These are phyloP conservation scores for Leccinum imitatum DNA, from an alignment of 768 basidiomycete genomes.

Conservation along the genomic window DNA sequence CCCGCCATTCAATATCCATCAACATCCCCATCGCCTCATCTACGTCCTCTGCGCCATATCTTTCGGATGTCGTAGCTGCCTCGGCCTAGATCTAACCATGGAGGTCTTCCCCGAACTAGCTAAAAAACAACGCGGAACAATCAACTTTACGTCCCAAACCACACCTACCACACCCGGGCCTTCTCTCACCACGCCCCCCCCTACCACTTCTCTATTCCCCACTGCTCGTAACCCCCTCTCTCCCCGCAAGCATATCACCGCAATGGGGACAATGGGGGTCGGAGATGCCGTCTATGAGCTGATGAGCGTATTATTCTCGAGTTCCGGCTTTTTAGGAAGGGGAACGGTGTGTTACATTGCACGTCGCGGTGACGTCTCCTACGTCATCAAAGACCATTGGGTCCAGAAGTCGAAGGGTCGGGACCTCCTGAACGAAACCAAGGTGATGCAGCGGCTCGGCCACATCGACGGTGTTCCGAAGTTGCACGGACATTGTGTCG, in stretches of 20 bases:
- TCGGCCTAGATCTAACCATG: not conserved
- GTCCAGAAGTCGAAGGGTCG: not conserved
- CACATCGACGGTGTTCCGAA: not conserved
- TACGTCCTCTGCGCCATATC: not conserved
- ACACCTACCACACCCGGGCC: no score
- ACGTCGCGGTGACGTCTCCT: not conserved
- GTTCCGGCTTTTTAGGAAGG: not conserved
- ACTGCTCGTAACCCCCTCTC: no score
- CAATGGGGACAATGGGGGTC: not conserved
- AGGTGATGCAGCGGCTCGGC: not conserved
- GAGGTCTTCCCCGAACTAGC: not conserved
- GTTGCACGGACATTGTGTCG: not conserved
- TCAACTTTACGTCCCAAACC: no score
- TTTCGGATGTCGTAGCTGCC: not conserved
- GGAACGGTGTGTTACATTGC: not conserved
- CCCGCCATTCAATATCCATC: not conserved
- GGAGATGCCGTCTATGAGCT: not conserved
- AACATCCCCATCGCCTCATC: not conserved
- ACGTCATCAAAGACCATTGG: not conserved
- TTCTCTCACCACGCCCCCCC: no score
- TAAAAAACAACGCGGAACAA: no score
- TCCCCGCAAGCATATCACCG: no score
- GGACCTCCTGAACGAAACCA: not conserved
- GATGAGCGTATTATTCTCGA: not conserved
- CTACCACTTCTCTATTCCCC: no score